Conservation (phyloP, 495 filamentous ascomycete species). For the Trichodelitschia bisporula region DNA sequence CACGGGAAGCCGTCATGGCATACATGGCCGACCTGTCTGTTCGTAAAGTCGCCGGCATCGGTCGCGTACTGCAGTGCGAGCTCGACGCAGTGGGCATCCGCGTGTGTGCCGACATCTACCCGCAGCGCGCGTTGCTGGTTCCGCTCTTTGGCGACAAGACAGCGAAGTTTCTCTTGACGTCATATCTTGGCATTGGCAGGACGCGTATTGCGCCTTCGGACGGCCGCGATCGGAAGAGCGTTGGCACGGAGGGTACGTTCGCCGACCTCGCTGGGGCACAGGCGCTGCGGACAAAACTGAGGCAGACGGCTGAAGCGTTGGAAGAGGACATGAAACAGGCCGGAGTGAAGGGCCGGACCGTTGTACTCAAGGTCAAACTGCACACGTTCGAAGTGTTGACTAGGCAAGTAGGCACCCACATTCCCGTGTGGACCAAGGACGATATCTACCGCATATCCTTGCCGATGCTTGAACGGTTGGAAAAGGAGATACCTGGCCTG, state of each 20-base stretch:
- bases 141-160: conserved; percentile 80
- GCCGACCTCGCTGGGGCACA: conserved; percentile 44
- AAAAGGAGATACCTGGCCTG: conserved; percentile 62
- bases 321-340: conserved; percentile 64
- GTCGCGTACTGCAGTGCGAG: conserved; percentile 82
- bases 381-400: conserved; percentile 85
- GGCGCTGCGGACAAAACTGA: conserved; percentile 53
- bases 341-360: conserved; percentile 67
- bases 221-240: conserved; percentile 75
- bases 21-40: conserved; percentile 70
- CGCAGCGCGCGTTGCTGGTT: conserved; percentile 41
- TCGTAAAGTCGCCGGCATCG: conserved; percentile 81
- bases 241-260: conserved; percentile 88
- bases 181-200: conserved; percentile 70
- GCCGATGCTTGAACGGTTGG: conserved; percentile 66
- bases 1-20: conserved; percentile 45
- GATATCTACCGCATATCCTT: conserved; percentile 63
- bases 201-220: conserved; percentile 72
- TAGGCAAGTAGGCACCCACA: conserved; percentile 50
- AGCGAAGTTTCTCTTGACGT: conserved; percentile 61
- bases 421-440: conserved; percentile 42
- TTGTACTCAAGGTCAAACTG: conserved; percentile 81
- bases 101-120: conserved; percentile 74
- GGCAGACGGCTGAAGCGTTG: conserved; percentile 58
- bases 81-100: conserved; percentile 68